phyloP scores from a whole-genome alignment of 129 eudicot genomes.

The Gnaphalium uliginosum region DNA sequence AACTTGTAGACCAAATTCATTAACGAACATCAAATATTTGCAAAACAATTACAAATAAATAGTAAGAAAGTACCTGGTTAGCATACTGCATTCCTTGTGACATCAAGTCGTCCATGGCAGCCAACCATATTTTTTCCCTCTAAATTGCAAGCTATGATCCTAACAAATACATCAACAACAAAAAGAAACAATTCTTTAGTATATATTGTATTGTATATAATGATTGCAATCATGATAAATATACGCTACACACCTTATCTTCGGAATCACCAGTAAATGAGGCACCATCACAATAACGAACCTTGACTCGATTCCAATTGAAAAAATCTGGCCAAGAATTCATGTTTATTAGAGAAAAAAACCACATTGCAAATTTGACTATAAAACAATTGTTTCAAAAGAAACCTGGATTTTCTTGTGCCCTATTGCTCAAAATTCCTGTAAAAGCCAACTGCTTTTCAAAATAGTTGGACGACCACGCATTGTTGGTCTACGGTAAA shows the following conservation, averaged over 20 bases:
- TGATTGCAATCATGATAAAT: background rate
- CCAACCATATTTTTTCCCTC: constrained; percentile 55
- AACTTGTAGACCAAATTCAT: background rate
- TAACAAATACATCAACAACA: background rate
- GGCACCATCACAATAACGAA: constrained; percentile 64
- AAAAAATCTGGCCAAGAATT: constrained; percentile 44
- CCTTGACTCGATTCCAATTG: constrained; percentile 58
- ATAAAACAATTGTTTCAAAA: background rate
- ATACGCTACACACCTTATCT: constrained; percentile 24
- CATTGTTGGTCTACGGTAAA: constrained; percentile 28
- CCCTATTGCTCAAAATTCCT: constrained; percentile 44
- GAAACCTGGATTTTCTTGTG: constrained; percentile 47
- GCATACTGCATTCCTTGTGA: constrained; percentile 60
- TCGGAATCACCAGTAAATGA: constrained; percentile 57
- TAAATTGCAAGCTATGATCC: constrained; percentile 47
- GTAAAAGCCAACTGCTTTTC: constrained; percentile 40
- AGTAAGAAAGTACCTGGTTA: constrained; percentile 26
- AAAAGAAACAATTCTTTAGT: background rate
- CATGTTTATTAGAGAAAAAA: background rate
- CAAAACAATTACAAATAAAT: background rate
- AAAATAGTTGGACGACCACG: constrained; percentile 34
- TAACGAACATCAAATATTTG: background rate
- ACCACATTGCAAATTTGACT: background rate
- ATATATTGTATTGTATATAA: background rate
- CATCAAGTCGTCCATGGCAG: constrained; percentile 49